Conservation (phyloP, 2,329 filamentous ascomycete genomes). For the Calycina marina region DNA sequence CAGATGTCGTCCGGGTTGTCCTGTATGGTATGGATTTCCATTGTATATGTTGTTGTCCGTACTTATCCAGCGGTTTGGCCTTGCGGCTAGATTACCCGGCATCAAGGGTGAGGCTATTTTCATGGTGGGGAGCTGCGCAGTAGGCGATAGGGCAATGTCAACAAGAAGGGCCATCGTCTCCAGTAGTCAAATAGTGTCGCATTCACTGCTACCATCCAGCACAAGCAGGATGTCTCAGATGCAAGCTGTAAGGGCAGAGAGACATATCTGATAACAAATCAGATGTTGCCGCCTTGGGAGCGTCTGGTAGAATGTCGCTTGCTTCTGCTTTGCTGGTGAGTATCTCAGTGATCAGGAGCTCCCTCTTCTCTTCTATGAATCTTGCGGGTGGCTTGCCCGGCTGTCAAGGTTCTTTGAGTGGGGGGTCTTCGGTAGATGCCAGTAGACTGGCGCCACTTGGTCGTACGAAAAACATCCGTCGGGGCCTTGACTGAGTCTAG, state of each 20-base stretch:
- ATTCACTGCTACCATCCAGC: background rate
- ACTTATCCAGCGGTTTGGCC: conserved; percentile 1
- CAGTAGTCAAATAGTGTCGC: background rate
- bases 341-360: no score
- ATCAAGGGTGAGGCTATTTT: conserved; percentile 1
- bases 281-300: no score
- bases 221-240: background rate
- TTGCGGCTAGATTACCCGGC: background rate
- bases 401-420: no score
- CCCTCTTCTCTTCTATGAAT: no score
- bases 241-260: background rate
- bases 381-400: no score
- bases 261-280: background rate
- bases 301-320: no score
- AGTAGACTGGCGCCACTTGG: no score
- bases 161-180: background rate
- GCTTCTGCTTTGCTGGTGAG: no score
- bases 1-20: background rate
- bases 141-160: background rate
- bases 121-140: background rate
- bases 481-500: no score
- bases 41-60: background rate
- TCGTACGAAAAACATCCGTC: no score
- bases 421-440: no score
- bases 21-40: background rate